Evolutionary conservation across 805 yeast species (phyloP).

Genomic region (Candida ipomoeae): DNA sequence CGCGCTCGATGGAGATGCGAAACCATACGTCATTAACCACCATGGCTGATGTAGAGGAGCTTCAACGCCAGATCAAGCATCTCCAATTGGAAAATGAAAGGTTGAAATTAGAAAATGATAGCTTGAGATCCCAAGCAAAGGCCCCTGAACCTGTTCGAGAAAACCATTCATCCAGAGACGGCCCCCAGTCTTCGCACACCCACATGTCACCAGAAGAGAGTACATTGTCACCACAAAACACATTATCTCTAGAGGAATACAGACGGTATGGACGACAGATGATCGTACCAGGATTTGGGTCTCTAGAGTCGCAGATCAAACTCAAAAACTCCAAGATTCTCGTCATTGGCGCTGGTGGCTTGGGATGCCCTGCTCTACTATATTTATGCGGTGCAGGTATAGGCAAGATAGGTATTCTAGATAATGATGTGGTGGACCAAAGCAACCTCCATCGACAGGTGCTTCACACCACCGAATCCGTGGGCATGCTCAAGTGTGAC

Average conservation of each 20-base stretch:
- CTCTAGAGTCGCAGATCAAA: constrained; percentile 46
- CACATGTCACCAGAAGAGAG: too few relatives aligned
- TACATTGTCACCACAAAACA: background rate
- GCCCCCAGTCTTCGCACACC: too few relatives aligned
- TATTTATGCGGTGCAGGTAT: constrained; percentile 87
- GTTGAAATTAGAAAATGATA: background rate
- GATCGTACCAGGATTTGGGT: constrained; percentile 80
- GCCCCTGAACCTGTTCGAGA: background rate
- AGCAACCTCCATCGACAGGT: constrained; percentile 91
- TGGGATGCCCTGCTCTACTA: constrained; percentile 87
- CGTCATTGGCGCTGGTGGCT: constrained; percentile 94
- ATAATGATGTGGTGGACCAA: constrained; percentile 75
- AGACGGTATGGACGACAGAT: constrained; percentile 88
- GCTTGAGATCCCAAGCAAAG: constrained; percentile 13
- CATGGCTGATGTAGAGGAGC: constrained; percentile 16
- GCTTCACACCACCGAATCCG: constrained; percentile 61
- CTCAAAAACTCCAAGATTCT: constrained; percentile 58
- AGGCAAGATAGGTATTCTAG: constrained; percentile 81
- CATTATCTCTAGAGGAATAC: constrained; percentile 59
- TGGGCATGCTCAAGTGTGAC: constrained; percentile 71
- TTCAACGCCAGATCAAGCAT: constrained; percentile 20
- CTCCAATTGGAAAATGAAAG: constrained; percentile 20
- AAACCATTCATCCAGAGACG: background rate
- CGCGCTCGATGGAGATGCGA: background rate
- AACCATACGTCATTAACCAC: background rate